phyloP scores from a whole-genome alignment of 768 basidiomycete species.

The Rubroboletus satanas region DNA sequence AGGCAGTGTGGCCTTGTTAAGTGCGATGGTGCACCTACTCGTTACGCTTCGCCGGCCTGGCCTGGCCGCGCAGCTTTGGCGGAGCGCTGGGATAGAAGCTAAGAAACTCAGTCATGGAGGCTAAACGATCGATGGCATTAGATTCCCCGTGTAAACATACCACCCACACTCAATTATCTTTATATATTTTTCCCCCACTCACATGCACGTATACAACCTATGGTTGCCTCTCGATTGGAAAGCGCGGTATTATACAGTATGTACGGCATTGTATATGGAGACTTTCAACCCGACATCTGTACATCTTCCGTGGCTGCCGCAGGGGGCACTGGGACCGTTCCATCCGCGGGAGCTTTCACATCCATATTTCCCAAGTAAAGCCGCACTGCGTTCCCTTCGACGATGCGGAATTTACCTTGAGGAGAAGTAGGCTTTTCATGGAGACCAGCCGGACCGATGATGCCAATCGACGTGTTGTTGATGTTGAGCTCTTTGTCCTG shows the following conservation, averaged over 20 bases:
- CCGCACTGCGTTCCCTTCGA: slow-evolving; percentile 78
- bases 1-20: slow-evolving; percentile 85
- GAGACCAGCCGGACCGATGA: slow-evolving; percentile 70
- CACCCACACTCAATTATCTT: slow-evolving; percentile 27
- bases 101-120: slow-evolving; percentile 11
- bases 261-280: slow-evolving; percentile 13
- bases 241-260: slow-evolving; percentile 5
- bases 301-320: slow-evolving; percentile 61
- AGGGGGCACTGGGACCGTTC: slow-evolving; percentile 36
- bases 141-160: slow-evolving; percentile 12
- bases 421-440: slow-evolving; percentile 52
- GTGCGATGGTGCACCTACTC: slow-evolving; percentile 73
- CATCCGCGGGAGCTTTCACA: slow-evolving; percentile 53
- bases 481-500: slow-evolving; percentile 95
- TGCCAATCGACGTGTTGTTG: slow-evolving; percentile 93
- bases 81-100: slow-evolving; percentile 32
- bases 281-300: slow-evolving; percentile 69
- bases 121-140: slow-evolving; percentile 1
- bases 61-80: slow-evolving; percentile 59
- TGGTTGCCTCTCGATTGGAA: slow-evolving; percentile 2
- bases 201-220: not conserved
- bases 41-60: slow-evolving; percentile 70
- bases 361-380: slow-evolving; percentile 77
- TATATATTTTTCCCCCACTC: not conserved
- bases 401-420: slow-evolving; percentile 72